Evolutionary conservation across 116 monocot genomes (phyloP).

Genomic region (Cymodocea nodosa): DNA sequence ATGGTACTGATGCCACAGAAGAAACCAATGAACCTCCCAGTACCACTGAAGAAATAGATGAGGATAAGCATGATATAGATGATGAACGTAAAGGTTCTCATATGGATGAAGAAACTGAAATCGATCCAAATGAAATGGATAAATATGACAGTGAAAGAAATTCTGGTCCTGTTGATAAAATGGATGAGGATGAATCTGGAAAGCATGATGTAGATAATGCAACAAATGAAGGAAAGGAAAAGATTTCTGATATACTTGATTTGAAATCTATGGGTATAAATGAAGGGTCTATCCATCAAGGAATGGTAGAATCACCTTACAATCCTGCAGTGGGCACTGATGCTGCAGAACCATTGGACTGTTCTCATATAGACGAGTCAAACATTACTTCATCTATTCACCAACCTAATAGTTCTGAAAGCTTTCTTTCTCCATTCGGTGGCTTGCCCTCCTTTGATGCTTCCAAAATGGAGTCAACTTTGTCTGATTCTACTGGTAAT

Average conservation of each 20-base stretch:
- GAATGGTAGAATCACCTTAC: constrained; percentile 16
- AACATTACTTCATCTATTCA: constrained; percentile 19
- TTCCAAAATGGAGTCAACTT: constrained; percentile 22
- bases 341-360: constrained; percentile 11
- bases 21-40: constrained; percentile 17
- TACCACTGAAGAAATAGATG: constrained; percentile 12
- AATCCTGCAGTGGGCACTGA: constrained; percentile 11
- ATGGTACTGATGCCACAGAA: constrained; percentile 15
- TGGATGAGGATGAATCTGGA: constrained; percentile 16
- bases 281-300: constrained; percentile 12
- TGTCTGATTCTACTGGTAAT: constrained; percentile 31
- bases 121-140: constrained; percentile 16
- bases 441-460: constrained; percentile 22
- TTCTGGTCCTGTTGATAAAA: constrained; percentile 8
- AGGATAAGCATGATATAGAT: constrained; percentile 9
- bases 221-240: constrained; percentile 12
- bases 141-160: constrained; percentile 6
- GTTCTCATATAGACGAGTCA: constrained; percentile 10
- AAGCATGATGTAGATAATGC: constrained; percentile 13
- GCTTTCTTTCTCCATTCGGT: constrained; percentile 26
- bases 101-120: constrained; percentile 14
- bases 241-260: constrained; percentile 12
- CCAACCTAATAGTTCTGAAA: constrained; percentile 33
- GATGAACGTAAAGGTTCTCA: constrained; percentile 13
- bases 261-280: constrained; percentile 20